Conservation (phyloP, 495 filamentous ascomycete species). For the Daldinia grandis region DNA sequence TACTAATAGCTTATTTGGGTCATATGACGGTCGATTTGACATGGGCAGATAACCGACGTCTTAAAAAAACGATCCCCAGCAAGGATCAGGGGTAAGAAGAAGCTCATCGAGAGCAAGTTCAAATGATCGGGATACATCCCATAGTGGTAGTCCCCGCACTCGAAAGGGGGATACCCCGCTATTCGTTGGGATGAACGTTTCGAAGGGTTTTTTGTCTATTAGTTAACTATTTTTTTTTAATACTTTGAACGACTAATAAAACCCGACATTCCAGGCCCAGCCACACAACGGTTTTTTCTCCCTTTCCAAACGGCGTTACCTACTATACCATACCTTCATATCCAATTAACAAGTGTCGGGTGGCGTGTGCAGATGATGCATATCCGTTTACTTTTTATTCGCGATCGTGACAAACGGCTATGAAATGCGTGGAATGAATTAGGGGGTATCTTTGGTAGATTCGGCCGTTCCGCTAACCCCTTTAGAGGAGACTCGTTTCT, state of each 20-base stretch:
- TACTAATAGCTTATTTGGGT: conserved; percentile 23
- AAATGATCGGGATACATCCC: conserved; percentile 17
- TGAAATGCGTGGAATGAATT: neutral
- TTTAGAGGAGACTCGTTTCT: conserved; percentile 3
- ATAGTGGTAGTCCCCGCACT: conserved; percentile 32
- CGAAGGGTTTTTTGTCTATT: neutral
- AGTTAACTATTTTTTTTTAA: neutral
- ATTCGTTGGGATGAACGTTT: conserved; percentile 2
- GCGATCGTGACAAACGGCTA: neutral
- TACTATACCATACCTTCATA: conserved; percentile 14
- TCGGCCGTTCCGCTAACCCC: neutral
- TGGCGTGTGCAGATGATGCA: conserved; percentile 6
- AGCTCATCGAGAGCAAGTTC: conserved; percentile 16
- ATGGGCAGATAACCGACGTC: conserved; percentile 41
- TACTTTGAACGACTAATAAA: conserved; percentile 7
- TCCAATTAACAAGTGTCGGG: conserved; percentile 4
- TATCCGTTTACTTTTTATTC: neutral
- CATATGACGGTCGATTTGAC: conserved; percentile 29
- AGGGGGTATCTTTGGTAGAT: neutral
- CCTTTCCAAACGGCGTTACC: conserved; percentile 1
- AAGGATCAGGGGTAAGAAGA: conserved; percentile 39
- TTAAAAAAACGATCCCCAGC: conserved; percentile 36
- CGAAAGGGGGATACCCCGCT: conserved; percentile 31
- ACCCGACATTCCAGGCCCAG: conserved; percentile 14
- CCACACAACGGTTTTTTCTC: conserved; percentile 14